These are phyloP conservation scores for Claviceps lovelessii DNA, from an alignment of 2,329 filamentous ascomycete genomes.

Conservation along the genomic window DNA sequence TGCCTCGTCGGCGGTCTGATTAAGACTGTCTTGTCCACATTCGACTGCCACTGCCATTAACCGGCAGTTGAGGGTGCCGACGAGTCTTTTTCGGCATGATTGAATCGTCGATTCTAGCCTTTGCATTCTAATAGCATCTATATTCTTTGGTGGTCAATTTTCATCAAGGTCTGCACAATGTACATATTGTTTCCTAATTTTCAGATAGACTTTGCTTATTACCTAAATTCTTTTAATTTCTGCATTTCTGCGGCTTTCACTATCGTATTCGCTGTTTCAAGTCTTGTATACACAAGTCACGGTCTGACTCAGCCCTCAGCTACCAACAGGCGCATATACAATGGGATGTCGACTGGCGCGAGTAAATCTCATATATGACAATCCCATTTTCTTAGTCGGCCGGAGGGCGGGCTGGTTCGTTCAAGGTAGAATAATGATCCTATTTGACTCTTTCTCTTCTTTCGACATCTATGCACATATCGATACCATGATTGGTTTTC, in stretches of 20 bases:
- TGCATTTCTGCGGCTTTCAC: background rate
- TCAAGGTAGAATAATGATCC: background rate
- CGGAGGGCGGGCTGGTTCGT: background rate
- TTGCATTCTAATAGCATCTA: constrained; percentile 1
- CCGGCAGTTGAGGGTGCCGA: background rate
- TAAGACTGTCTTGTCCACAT: constrained; percentile 15
- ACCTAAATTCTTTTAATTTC: background rate
- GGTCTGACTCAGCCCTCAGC: background rate
- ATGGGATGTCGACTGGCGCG: background rate
- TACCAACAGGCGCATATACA: background rate
- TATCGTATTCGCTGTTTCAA: background rate
- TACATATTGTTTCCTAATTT: constrained; percentile 4
- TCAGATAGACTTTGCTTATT: background rate
- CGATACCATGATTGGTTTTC: constrained; percentile 22
- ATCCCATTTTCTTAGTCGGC: background rate
- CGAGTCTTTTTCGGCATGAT: background rate
- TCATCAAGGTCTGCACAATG: constrained; percentile 4
- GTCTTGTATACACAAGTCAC: background rate
- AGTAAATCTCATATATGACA: too few relatives aligned
- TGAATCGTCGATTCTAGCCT: background rate
- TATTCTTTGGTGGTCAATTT: background rate
- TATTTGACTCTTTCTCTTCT: background rate
- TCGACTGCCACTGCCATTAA: constrained; percentile 21
- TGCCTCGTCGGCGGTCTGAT: constrained; percentile 20
- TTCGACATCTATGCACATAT: constrained; percentile 11